These are phyloP conservation scores for Ogataea dorogensis DNA, from an alignment of 805 yeast species.

Conservation along the genomic window DNA sequence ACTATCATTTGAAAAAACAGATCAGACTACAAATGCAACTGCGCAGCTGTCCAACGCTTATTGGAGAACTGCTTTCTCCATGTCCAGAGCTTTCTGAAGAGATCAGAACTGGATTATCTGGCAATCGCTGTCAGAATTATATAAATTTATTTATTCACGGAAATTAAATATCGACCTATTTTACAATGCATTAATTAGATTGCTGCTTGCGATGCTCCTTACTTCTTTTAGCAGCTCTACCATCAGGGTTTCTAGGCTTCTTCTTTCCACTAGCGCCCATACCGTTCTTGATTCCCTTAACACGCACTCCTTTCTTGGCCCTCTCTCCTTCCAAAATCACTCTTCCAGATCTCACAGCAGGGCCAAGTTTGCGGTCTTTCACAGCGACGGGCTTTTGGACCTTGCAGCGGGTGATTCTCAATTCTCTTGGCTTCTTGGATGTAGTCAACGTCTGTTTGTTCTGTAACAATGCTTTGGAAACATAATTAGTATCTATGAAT, in stretches of 20 bases:
- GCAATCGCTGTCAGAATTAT: not conserved
- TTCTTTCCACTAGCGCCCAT: constrained; percentile 40
- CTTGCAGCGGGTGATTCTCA: constrained; percentile 76
- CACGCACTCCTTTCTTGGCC: constrained; percentile 64
- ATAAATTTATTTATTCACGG: constrained; percentile 1
- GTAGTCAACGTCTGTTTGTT: constrained; percentile 60
- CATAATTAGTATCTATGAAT: constrained; percentile 69
- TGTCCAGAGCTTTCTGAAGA: constrained; percentile 8
- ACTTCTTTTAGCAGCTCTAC: constrained; percentile 51
- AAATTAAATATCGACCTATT: constrained; percentile 6
- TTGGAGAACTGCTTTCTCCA: constrained; percentile 3
- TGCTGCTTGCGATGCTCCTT: constrained; percentile 31
- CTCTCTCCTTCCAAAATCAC: constrained; percentile 70
- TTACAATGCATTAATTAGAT: constrained; percentile 6
- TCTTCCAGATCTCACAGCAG: constrained; percentile 71
- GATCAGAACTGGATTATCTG: constrained; percentile 3
- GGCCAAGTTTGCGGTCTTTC: constrained; percentile 62
- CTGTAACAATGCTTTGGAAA: constrained; percentile 75
- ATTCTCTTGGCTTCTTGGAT: constrained; percentile 49
- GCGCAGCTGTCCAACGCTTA: not conserved
- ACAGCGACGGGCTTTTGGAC: constrained; percentile 19
- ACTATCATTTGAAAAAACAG: not conserved
- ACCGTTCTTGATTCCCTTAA: constrained; percentile 61
- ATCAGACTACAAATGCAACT: not conserved
- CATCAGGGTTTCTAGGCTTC: constrained; percentile 57